A percentile compares a stretch with the other conserved stretches of the same genome.
These are phyloP conservation scores for Glycyrrhiza uralensis DNA, from an alignment of 306 rosid species.

Conservation along the genomic window DNA sequence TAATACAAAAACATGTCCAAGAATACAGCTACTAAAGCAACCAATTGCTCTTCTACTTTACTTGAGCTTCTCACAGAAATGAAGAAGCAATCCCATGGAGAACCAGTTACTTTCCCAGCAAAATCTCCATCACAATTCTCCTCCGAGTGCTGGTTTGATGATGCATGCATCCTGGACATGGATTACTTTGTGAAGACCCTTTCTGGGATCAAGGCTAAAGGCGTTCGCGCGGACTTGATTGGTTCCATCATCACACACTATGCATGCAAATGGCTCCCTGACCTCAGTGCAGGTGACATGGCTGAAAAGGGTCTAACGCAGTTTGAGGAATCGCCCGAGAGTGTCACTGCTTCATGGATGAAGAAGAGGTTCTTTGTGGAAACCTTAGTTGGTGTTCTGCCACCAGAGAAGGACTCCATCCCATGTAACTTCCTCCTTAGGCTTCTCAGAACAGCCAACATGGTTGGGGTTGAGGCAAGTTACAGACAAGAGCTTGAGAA, in stretches of 20 bases:
- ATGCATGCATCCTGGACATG: conserved; percentile 82
- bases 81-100: conserved; percentile 33
- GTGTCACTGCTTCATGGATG: conserved; percentile 79
- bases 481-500: conserved; percentile 74
- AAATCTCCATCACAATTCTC: conserved; percentile 52
- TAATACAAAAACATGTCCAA: conserved; percentile 20
- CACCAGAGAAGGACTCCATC: conserved; percentile 78
- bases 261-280: conserved; percentile 95
- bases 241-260: conserved; percentile 89
- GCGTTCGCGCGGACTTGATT: conserved; percentile 70
- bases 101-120: conserved; percentile 35
- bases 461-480: conserved; percentile 68
- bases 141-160: conserved; percentile 84
- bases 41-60: background rate
- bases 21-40: conserved; percentile 7
- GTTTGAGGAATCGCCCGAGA: conserved; percentile 50
- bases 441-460: conserved; percentile 78
- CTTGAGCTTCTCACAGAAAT: conserved; percentile 29
- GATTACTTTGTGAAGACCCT: conserved; percentile 93
- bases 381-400: conserved; percentile 79
- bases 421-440: conserved; percentile 89
- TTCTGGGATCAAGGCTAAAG: conserved; percentile 74
- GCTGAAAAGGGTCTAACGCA: conserved; percentile 29
- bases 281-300: conserved; percentile 41
- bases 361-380: conserved; percentile 87